phyloP scores from a whole-genome alignment of 495 filamentous ascomycete species.

The Penicillium paradoxum region DNA sequence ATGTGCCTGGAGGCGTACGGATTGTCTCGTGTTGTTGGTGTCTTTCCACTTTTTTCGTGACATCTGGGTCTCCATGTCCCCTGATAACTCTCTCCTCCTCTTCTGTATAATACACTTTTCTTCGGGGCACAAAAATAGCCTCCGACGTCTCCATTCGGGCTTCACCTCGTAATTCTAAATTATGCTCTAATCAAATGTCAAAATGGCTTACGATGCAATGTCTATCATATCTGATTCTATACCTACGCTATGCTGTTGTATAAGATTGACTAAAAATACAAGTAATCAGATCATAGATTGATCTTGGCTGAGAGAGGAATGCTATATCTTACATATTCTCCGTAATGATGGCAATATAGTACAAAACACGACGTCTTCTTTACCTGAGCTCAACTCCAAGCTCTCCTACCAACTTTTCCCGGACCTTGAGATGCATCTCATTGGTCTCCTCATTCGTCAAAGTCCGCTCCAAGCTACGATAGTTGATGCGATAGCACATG shows the following conservation, averaged over 20 bases:
- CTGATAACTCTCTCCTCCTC: conserved; percentile 33
- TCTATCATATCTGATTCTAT: too few species aligned
- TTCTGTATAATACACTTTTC: conserved; percentile 32
- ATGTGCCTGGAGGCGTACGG: conserved; percentile 36
- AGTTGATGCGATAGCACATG: conserved; percentile 88
- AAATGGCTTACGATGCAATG: neutral
- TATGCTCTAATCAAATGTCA: neutral
- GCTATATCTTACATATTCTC: conserved; percentile 18
- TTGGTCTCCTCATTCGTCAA: conserved; percentile 77
- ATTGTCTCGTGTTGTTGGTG: conserved; percentile 27
- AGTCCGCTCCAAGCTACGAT: conserved; percentile 83
- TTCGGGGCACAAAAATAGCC: conserved; percentile 5
- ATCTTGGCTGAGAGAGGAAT: conserved; percentile 1
- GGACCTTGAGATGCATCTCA: conserved; percentile 64
- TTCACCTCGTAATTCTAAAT: neutral
- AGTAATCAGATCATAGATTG: neutral
- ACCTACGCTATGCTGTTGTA: too few species aligned
- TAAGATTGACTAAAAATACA: neutral
- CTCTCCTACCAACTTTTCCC: conserved; percentile 54
- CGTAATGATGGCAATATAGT: conserved; percentile 8
- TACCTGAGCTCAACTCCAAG: conserved; percentile 80
- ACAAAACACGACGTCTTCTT: conserved; percentile 15
- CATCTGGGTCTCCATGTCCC: conserved; percentile 16
- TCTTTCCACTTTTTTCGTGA: conserved; percentile 20
- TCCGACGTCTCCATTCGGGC: conserved; percentile 3